Evolutionary conservation across 768 basidiomycete genomes (phyloP), one percentile per base, ranked within the genome.

Genomic region (Stropharia rugosoannulata): DNA sequence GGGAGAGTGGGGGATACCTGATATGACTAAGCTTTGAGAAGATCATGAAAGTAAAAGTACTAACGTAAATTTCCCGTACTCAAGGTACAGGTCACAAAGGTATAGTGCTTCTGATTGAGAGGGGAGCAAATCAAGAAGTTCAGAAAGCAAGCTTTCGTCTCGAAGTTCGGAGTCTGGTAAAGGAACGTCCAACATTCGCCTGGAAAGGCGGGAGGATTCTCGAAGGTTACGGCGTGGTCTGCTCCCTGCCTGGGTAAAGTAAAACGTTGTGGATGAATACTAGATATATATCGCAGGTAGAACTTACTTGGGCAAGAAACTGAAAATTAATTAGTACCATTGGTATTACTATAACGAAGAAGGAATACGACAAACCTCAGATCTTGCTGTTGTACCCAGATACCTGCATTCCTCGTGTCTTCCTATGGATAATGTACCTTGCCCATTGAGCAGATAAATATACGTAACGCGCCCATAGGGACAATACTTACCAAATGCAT

Each of bases 61-160:
- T 64, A 60, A 87, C 85, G 85, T 63, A 66, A 74, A 82, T 62
- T 78, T 73, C 11, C 82, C 86, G 66, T 82, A 77, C 53, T 86
- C 82, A 38, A 89, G 70, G 65, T 89, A 91, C 32, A 84, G 69
- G 39, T 89, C 83, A 54, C 82, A 85, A 16, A 90, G 70, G 13
- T 74, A 77, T 12, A 79, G 69, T 1, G 89, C 87, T 60, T 88
- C 82, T 3, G 81, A 75, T 2, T 82, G 70, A 0, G 81, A 71
- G 5, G 89, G 88, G 1, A 87, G 72, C 38, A 79, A 61, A 11
- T 62, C 62, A 58, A 80, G 76, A 1, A 62, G n/a, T 10, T 60
- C 51, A 16, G 61, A 38, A 32, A 62, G 48, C n/a, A 64, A 49
- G 15, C 5, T 13, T 11, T 54, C 44, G 46, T 59, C 54, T 43